These are phyloP conservation scores for Sugiyamaella neomexicana DNA, from an alignment of 1,139 yeast species.

Conservation along the genomic window DNA sequence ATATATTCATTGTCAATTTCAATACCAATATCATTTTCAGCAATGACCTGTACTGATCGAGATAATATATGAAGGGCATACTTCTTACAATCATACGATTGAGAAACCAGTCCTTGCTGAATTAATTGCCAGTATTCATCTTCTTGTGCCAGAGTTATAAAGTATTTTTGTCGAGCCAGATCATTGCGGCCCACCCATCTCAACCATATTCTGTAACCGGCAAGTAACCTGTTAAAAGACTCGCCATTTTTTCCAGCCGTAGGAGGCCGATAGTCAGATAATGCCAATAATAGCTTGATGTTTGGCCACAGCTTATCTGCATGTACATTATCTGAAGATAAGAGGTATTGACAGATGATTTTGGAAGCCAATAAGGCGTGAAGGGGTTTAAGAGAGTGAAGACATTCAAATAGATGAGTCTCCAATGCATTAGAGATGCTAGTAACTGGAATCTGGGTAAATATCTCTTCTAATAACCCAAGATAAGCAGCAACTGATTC, in stretches of 20 bases:
- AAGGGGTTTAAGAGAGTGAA: not conserved
- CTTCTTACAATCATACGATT: constrained; percentile 69
- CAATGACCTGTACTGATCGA: constrained; percentile 52
- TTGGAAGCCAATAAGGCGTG: constrained; percentile 7
- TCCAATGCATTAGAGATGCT: not conserved
- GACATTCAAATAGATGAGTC: not conserved
- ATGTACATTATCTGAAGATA: not conserved
- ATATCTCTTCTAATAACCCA: constrained; percentile 5
- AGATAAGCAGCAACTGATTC: not conserved
- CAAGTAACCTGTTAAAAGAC: constrained; percentile 5
- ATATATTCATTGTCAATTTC: constrained; percentile 48
- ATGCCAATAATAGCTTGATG: not conserved
- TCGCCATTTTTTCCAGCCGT: constrained; percentile 17
- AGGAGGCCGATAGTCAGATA: not conserved
- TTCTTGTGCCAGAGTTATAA: constrained; percentile 42
- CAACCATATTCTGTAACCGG: constrained; percentile 32
- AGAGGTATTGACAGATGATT: constrained; percentile 1
- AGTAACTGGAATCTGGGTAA: constrained; percentile 2
- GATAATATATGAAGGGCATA: constrained; percentile 68
- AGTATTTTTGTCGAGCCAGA: constrained; percentile 22
- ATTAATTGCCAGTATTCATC: constrained; percentile 60
- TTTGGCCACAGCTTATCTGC: constrained; percentile 1
- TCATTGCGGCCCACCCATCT: constrained; percentile 30
- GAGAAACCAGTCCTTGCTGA: constrained; percentile 57
- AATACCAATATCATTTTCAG: constrained; percentile 30